A percentile compares a stretch with the other conserved stretches of the same genome.
These are phyloP conservation scores for Trichoderma sp. DNA, from an alignment of 2,329 filamentous ascomycete genomes.

Conservation along the genomic window DNA sequence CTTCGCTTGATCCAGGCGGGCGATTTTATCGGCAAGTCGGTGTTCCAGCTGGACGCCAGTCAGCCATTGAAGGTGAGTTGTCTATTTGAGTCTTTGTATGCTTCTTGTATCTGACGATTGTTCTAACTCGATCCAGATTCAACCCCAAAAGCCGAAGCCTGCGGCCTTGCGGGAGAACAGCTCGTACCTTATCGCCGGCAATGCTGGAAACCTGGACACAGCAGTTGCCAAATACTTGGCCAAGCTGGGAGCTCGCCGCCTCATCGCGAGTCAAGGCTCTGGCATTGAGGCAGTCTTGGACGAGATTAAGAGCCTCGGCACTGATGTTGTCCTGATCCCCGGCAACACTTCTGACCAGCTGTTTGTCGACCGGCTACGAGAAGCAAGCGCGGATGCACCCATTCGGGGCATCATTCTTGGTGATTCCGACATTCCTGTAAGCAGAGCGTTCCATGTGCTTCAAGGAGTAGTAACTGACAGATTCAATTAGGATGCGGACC, in stretches of 20 bases:
- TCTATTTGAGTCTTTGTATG: neutral
- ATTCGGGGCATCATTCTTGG: constrained; percentile 23
- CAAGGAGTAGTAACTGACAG: neutral
- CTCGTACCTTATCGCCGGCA: constrained; percentile 21
- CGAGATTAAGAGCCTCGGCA: constrained; percentile 11
- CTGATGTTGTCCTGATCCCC: constrained; percentile 20
- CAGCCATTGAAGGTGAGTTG: constrained; percentile 23
- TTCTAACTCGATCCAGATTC: constrained; percentile 20
- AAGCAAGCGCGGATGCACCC: constrained; percentile 2
- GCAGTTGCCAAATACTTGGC: constrained; percentile 22
- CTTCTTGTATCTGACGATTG: neutral
- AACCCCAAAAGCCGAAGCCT: constrained; percentile 24
- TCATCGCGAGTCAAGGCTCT: constrained; percentile 16
- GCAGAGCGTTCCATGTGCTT: neutral
- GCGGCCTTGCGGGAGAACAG: constrained; percentile 19
- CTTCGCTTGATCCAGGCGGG: constrained; percentile 24
- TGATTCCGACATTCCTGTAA: constrained; percentile 4
- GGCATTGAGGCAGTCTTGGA: neutral
- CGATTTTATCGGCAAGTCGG: constrained; percentile 13
- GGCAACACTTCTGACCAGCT: neutral
- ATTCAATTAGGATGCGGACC: neutral
- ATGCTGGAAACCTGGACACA: neutral
- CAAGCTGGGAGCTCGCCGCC: constrained; percentile 18
- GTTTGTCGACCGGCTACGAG: constrained; percentile 13
- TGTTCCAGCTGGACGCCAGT: constrained; percentile 18